These are phyloP conservation scores for Lactifluus hygrophoroides DNA, from an alignment of 768 basidiomycete species.

Conservation along the genomic window DNA sequence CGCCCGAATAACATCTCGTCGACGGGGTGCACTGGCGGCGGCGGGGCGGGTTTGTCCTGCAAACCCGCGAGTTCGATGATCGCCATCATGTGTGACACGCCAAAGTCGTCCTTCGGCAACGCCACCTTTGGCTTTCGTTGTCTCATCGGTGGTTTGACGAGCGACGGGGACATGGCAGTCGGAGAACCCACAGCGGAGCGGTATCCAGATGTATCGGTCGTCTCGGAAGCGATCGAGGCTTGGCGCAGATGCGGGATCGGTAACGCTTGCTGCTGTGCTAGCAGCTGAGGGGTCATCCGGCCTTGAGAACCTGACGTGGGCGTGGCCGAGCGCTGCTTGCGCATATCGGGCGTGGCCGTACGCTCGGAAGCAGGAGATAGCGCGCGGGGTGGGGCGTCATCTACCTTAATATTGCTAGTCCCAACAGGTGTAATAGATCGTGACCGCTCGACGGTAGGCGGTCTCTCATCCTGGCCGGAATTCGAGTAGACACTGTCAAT, in stretches of 20 bases:
- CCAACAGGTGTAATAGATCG: slow-evolving; percentile 17
- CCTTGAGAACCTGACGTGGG: slow-evolving; percentile 10
- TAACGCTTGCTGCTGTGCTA: neutral
- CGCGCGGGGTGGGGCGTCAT: slow-evolving; percentile 21
- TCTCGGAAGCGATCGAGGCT: slow-evolving; percentile 9
- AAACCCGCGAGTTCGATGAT: slow-evolving; percentile 62
- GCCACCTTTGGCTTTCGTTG: slow-evolving; percentile 36
- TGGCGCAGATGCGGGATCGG: slow-evolving; percentile 14
- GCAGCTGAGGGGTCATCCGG: slow-evolving; percentile 8
- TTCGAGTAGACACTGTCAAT: slow-evolving; percentile 36
- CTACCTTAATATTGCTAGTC: slow-evolving; percentile 6
- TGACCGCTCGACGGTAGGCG: slow-evolving; percentile 17
- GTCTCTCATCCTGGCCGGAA: slow-evolving; percentile 46
- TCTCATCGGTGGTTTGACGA: slow-evolving; percentile 28
- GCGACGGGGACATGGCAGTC: slow-evolving; percentile 3
- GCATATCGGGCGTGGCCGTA: slow-evolving; percentile 23
- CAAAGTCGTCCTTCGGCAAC: slow-evolving; percentile 77
- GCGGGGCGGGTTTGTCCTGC: slow-evolving; percentile 28
- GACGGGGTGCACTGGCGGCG: slow-evolving; percentile 47
- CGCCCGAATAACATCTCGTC: slow-evolving; percentile 69
- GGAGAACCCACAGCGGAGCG: slow-evolving; percentile 20
- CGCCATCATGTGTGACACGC: slow-evolving; percentile 78
- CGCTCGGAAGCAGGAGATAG: slow-evolving; percentile 26
- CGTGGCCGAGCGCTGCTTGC: slow-evolving; percentile 6
- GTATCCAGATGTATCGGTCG: slow-evolving; percentile 20